These are phyloP conservation scores for Clohesyomyces aquaticus DNA, from an alignment of 495 filamentous ascomycete genomes.

Conservation along the genomic window DNA sequence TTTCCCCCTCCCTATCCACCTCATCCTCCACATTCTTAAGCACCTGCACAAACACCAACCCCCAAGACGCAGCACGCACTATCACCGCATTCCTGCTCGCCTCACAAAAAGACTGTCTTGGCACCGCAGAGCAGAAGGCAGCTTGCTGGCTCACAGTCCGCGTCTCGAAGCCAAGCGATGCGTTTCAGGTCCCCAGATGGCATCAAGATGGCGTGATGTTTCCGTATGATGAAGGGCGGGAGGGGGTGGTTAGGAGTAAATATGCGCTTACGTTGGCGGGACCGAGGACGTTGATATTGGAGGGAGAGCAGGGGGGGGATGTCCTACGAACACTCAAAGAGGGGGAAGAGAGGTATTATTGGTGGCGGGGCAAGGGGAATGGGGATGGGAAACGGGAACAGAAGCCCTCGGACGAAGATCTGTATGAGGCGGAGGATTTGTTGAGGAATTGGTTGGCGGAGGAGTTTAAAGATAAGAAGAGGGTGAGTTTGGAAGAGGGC, in stretches of 20 bases:
- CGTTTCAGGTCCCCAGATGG: constrained; percentile 5
- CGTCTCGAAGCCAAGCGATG: not conserved
- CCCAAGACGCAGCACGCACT: not conserved
- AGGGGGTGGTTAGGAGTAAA: constrained; percentile 5
- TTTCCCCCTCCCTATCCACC: not conserved
- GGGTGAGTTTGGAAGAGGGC: not conserved
- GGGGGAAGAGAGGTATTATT: not conserved
- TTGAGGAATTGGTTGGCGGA: constrained; percentile 5
- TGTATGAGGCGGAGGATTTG: constrained; percentile 1
- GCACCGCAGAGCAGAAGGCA: not conserved
- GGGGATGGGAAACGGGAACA: too few relatives aligned
- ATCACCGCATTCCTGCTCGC: not conserved
- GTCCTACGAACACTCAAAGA: too few relatives aligned
- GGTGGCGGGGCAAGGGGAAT: not conserved
- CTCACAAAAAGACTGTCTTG: not conserved
- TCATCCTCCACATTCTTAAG: not conserved
- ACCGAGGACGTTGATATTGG: not conserved
- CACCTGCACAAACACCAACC: not conserved
- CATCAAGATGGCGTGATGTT: constrained; percentile 17
- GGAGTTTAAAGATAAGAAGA: not conserved
- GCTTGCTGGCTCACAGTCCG: constrained; percentile 12
- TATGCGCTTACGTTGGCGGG: constrained; percentile 6
- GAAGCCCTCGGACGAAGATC: too few relatives aligned
- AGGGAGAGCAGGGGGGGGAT: too few relatives aligned
- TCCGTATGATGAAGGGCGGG: not conserved